Conservation (phyloP, 768 basidiomycete genomes). For the Tylopilus sp. region DNA sequence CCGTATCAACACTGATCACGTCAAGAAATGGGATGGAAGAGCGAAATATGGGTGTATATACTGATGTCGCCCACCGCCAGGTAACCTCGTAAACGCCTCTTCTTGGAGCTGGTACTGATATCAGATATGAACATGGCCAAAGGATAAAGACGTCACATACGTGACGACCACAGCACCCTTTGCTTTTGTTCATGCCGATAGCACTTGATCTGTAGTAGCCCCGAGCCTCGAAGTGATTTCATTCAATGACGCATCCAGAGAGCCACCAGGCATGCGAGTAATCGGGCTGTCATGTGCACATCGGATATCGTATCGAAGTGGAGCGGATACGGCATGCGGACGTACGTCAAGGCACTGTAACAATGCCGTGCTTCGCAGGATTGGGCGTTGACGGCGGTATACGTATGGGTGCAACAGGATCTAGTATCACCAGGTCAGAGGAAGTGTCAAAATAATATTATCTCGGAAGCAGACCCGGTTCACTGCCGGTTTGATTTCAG, state of each 20-base stretch:
- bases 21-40: neutral
- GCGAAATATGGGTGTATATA: conserved; percentile 15
- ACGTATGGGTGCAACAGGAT: conserved; percentile 75
- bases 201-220: conserved; percentile 61
- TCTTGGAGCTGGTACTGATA: conserved; percentile 61
- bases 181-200: conserved; percentile 68
- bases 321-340: neutral
- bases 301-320: neutral
- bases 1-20: conserved; percentile 41
- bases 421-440: conserved; percentile 32
- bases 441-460: neutral
- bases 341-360: conserved; percentile 68
- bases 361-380: conserved; percentile 58
- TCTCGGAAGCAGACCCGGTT: conserved; percentile 54
- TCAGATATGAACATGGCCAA: neutral
- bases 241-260: conserved; percentile 57
- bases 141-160: conserved; percentile 30
- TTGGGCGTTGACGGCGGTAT: conserved; percentile 46
- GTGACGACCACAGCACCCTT: conserved; percentile 70
- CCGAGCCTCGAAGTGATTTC: conserved; percentile 49
- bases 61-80: conserved; percentile 63
- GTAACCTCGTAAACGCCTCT: conserved; percentile 63
- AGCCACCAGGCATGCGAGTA: conserved; percentile 59
- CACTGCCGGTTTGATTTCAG: conserved; percentile 60
- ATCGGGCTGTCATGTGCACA: conserved; percentile 46